Evolutionary conservation across 2,329 filamentous ascomycete genomes (phyloP), one percentile per base, ranked within the genome.

Genomic region (Cryphonectria nitschkei): DNA sequence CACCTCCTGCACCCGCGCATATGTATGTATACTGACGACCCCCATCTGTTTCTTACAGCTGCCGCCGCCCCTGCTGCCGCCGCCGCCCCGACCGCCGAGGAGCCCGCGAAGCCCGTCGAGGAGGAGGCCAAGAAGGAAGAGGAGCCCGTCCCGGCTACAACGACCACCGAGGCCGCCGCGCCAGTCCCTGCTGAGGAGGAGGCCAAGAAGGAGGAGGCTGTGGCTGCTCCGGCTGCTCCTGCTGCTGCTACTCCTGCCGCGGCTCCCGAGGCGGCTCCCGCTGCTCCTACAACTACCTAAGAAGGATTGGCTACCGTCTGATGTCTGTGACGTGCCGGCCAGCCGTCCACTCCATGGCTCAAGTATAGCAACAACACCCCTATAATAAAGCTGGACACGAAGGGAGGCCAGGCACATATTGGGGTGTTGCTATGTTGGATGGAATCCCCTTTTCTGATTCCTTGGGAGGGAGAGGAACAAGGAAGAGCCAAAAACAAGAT

Each of bases 131-230:
- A 75, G 69, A 68, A 75, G 58, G 74, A 74, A 11, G 73, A 74
- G 9, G 73, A 74, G 32, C 71, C 77, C 32, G 68, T 37, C 29
- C 69, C 76, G 22, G 64, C 73, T 43, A 68, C 76, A 46, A 69
- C 77, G n/a, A 74, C 76, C 62, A 73, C 74, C 56, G 78, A 77
- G 65, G 70, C 76, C 56, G 62, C 79, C 11, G 72, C 74, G 46
- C 70, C 78, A 9, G 73, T 67, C n/a, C 50, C 67, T 32, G 69
- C 68, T 26, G 74, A 70, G 65, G 73, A 72, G 61, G 73, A 74
- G 65, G 68, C 69, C 74, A 75, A 76, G 72, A 71, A 73, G 66
- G 73, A 75, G 37, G 61, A 39, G 39, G 16, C 60, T 19, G 37
- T 1, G 29, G 4, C 58, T 52, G 46, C 46, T 52, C 46, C 34